Evolutionary conservation across 768 basidiomycete genomes (phyloP).

Genomic region (Scleroderma citrinum): DNA sequence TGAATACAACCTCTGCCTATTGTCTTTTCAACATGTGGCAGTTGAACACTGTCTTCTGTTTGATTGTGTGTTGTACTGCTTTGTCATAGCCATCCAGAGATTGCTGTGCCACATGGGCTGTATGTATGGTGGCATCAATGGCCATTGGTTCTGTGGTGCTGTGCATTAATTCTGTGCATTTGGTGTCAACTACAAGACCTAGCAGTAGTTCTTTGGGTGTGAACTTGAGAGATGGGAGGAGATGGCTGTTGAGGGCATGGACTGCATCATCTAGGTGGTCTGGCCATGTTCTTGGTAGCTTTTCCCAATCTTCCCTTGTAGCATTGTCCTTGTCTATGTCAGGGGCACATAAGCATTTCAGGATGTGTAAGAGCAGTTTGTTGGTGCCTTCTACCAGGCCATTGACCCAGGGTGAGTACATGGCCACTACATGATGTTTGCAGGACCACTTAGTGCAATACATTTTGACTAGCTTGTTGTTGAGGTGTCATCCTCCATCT

Average conservation of each 20-base stretch:
- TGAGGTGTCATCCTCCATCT: slow-evolving; percentile 28
- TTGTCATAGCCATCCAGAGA: slow-evolving; percentile 24
- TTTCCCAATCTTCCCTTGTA: slow-evolving; percentile 2
- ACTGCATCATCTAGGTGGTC: not conserved
- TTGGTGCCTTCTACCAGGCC: too few relatives aligned
- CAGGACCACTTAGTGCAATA: too few relatives aligned
- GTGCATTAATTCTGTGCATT: not conserved
- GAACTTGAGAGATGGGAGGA: slow-evolving; percentile 14
- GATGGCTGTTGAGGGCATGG: slow-evolving; percentile 12
- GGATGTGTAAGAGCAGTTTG: too few relatives aligned
- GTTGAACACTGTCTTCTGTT: slow-evolving; percentile 21
- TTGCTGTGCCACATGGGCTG: slow-evolving; percentile 28
- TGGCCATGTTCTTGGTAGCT: too few relatives aligned
- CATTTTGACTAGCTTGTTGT: slow-evolving; percentile 9
- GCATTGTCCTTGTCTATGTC: too few relatives aligned
- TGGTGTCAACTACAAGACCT: slow-evolving; percentile 26
- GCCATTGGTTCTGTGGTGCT: too few relatives aligned
- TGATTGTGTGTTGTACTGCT: slow-evolving; percentile 16
- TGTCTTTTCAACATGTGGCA: too few relatives aligned
- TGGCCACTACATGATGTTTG: too few relatives aligned
- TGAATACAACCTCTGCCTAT: slow-evolving; percentile 11
- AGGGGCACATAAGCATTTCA: too few relatives aligned
- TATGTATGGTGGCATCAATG: slow-evolving; percentile 8
- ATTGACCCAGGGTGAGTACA: too few relatives aligned
- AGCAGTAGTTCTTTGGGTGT: slow-evolving; percentile 30